A percentile compares a stretch with the other conserved stretches of the same genome.
phyloP scores from a whole-genome alignment of 176 grass and related monocot genomes.

The Cenchrus fungigraminus region DNA sequence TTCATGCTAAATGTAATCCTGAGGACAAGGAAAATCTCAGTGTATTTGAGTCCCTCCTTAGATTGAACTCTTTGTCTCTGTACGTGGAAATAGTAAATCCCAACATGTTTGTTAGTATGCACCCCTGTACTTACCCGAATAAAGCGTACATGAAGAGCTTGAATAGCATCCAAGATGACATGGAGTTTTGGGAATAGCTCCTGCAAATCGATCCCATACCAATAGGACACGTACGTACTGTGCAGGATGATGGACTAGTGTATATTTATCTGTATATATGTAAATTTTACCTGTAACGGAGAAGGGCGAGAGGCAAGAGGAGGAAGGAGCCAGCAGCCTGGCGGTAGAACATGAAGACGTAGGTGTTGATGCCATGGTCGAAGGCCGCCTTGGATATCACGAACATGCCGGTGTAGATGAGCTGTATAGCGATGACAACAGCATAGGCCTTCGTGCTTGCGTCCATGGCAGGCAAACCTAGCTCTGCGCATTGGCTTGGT shows the following conservation, averaged over 20 bases:
- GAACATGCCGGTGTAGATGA: conserved; percentile 64
- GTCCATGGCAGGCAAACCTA: not conserved
- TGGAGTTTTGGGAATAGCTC: conserved; percentile 29
- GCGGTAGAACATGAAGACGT: conserved; percentile 71
- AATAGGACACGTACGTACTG: not conserved
- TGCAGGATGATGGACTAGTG: not conserved
- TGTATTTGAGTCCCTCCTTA: not conserved
- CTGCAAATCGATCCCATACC: conserved; percentile 16
- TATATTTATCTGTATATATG: not conserved
- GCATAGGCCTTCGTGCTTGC: not conserved
- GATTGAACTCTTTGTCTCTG: not conserved
- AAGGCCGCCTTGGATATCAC: conserved; percentile 70
- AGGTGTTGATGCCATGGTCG: conserved; percentile 61
- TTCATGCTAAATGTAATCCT: conserved; percentile 6
- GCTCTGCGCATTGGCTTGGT: not conserved
- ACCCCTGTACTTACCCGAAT: conserved; percentile 26
- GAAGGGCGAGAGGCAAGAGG: conserved; percentile 48
- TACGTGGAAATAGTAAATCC: not conserved
- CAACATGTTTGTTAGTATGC: not conserved
- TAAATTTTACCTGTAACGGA: conserved; percentile 6
- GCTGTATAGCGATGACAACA: conserved; percentile 52
- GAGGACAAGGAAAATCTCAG: not conserved
- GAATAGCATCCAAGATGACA: conserved; percentile 39
- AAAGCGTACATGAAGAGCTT: conserved; percentile 73
- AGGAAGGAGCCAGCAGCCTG: conserved; percentile 48